phyloP scores from a whole-genome alignment of 1,284 basidiomycete genomes.

The Trichosporon sp. region DNA sequence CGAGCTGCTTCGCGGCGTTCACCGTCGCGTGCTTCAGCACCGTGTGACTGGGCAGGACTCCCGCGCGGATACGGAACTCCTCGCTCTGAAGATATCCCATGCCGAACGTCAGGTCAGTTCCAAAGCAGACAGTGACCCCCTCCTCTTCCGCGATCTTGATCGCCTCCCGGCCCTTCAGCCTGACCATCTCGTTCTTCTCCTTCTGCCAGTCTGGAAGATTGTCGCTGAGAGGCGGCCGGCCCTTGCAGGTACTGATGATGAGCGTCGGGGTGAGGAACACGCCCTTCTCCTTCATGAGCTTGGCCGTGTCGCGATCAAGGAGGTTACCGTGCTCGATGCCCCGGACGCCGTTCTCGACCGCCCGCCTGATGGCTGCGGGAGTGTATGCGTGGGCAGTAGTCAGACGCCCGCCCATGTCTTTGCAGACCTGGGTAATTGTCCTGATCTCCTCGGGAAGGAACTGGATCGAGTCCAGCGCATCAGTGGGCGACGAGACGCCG shows the following conservation, averaged over 20 bases:
- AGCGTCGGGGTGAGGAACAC: slow-evolving; percentile 61
- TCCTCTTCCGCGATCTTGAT: slow-evolving; percentile 40
- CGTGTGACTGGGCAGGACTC: slow-evolving; percentile 54
- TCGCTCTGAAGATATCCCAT: slow-evolving; percentile 37
- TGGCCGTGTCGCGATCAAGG: slow-evolving; percentile 46
- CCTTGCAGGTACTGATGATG: slow-evolving; percentile 32
- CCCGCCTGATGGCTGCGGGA: slow-evolving; percentile 40
- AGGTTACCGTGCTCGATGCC: slow-evolving; percentile 62
- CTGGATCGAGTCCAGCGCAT: slow-evolving; percentile 61
- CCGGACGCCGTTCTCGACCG: slow-evolving; percentile 45
- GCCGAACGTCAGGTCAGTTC: slow-evolving; percentile 23
- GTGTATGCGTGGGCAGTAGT: slow-evolving; percentile 49
- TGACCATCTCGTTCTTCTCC: slow-evolving; percentile 35
- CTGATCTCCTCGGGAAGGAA: slow-evolving; percentile 60
- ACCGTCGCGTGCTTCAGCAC: slow-evolving; percentile 60
- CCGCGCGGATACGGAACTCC: slow-evolving; percentile 58
- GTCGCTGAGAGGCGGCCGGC: slow-evolving; percentile 32
- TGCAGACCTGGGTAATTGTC: slow-evolving; percentile 59
- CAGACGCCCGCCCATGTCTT: slow-evolving; percentile 56
- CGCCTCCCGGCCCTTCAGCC: slow-evolving; percentile 29
- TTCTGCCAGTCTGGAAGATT: slow-evolving; percentile 30
- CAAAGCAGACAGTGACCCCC: slow-evolving; percentile 42
- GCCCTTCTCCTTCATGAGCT: slow-evolving; percentile 56
- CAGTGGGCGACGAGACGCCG: slow-evolving; percentile 37
- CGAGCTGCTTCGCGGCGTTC: slow-evolving; percentile 58